Percentiles rank a stretch among this genome's conserved stretches.
phyloP scores from a whole-genome alignment of 306 rosid genomes.

The Hippophae gyantsensis region DNA sequence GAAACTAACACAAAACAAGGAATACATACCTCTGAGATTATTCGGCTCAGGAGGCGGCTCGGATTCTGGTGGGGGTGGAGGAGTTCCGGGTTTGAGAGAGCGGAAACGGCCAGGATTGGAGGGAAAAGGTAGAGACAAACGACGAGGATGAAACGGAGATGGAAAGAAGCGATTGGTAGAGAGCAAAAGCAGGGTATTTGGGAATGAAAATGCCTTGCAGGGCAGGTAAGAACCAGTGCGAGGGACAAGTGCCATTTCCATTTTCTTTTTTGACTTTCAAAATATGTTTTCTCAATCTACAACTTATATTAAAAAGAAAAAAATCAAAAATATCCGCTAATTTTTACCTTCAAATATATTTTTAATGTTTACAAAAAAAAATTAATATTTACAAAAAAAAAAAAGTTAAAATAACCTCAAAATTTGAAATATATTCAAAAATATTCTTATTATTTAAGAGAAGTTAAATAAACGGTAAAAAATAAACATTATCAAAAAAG shows the following conservation, averaged over 20 bases:
- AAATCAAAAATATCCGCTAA: too few relatives aligned
- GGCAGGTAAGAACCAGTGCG: slow-evolving; percentile 6
- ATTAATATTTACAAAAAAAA: too few relatives aligned
- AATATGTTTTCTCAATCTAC: too few relatives aligned
- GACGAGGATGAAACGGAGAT: slow-evolving; percentile 23
- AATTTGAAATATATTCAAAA: too few relatives aligned
- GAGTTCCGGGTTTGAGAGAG: slow-evolving; percentile 29
- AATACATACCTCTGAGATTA: slow-evolving; percentile 20
- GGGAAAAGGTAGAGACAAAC: slow-evolving; percentile 17
- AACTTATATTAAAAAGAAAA: too few relatives aligned
- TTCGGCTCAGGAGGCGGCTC: slow-evolving; percentile 34
- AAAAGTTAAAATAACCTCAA: too few relatives aligned
- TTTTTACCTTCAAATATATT: too few relatives aligned
- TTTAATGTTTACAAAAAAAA: too few relatives aligned
- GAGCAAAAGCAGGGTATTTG: not conserved
- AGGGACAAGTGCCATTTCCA: slow-evolving; percentile 32
- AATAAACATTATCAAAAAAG: too few relatives aligned
- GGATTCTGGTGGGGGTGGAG: slow-evolving; percentile 34
- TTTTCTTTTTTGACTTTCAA: not conserved
- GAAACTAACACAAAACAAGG: not conserved
- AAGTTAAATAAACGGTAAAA: too few relatives aligned
- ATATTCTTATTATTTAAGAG: too few relatives aligned
- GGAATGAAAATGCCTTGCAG: not conserved
- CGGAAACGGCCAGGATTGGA: slow-evolving; percentile 29
- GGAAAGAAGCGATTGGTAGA: slow-evolving; percentile 9